Percentiles rank a stretch among this genome's conserved stretches.
phyloP scores from a whole-genome alignment of 352 stramenopile species.

The Salisapilia sapeloensis region DNA sequence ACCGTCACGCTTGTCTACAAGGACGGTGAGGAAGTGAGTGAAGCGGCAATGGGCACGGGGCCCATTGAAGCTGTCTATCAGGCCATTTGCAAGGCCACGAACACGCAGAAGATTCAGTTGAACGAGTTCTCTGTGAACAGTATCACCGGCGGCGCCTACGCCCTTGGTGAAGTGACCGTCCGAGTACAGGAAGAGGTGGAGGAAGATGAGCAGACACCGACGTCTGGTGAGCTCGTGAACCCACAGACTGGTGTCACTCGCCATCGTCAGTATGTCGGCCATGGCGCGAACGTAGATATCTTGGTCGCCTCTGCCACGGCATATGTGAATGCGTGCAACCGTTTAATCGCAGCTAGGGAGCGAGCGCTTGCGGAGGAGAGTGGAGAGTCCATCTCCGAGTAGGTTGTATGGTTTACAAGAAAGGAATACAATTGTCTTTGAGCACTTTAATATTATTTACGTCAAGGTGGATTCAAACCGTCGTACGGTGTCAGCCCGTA shows the following conservation, averaged over 20 bases:
- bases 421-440: too few relatives aligned
- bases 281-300: slow-evolving; percentile 83
- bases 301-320: slow-evolving; percentile 75
- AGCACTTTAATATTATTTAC: too few relatives aligned
- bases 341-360: slow-evolving; percentile 54
- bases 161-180: slow-evolving; percentile 76
- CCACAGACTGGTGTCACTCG: slow-evolving; percentile 67
- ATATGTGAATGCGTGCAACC: slow-evolving; percentile 81
- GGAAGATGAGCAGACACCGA: slow-evolving; percentile 8
- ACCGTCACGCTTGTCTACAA: slow-evolving; percentile 81
- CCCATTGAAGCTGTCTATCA: slow-evolving; percentile 81
- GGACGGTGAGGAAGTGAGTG: slow-evolving; percentile 78
- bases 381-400: slow-evolving; percentile 7
- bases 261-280: slow-evolving; percentile 76
- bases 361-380: slow-evolving; percentile 10
- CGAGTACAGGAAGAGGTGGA: slow-evolving; percentile 61
- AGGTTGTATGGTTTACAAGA: slow-evolving; percentile 14
- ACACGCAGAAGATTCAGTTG: slow-evolving; percentile 64
- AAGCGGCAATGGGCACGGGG: slow-evolving; percentile 76
- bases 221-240: slow-evolving; percentile 47
- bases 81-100: slow-evolving; percentile 70
- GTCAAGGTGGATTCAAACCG: slow-evolving; percentile 49
- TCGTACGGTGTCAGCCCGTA: slow-evolving; percentile 89
- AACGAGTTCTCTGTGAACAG: slow-evolving; percentile 81
- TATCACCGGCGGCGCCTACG: slow-evolving; percentile 76